These are phyloP conservation scores for Pleurotus cornucopiae DNA, from an alignment of 768 basidiomycete genomes.

Conservation along the genomic window DNA sequence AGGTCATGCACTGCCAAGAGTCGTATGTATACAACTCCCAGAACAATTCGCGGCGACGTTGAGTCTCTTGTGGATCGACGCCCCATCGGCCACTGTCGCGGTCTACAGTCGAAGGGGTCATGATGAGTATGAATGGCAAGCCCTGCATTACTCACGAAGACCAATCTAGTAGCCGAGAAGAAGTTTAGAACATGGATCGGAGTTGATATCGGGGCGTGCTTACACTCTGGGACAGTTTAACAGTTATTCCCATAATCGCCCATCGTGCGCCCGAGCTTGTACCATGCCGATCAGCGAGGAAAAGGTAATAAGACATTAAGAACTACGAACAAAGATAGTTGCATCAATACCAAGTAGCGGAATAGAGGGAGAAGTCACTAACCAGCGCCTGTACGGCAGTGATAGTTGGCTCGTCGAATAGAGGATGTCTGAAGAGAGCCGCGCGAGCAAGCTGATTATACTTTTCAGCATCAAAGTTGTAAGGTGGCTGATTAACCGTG, in stretches of 20 bases:
- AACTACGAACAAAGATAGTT: slow-evolving; percentile 32
- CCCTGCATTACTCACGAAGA: slow-evolving; percentile 44
- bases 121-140: not conserved
- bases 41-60: slow-evolving; percentile 60
- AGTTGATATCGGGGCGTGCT: slow-evolving; percentile 21
- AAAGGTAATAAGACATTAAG: slow-evolving; percentile 68
- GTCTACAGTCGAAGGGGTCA: slow-evolving; percentile 33
- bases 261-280: slow-evolving; percentile 61
- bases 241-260: slow-evolving; percentile 65
- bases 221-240: slow-evolving; percentile 69
- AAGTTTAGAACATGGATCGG: not conserved
- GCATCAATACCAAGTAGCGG: slow-evolving; percentile 9
- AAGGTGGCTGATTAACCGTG: slow-evolving; percentile 41
- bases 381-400: slow-evolving; percentile 66
- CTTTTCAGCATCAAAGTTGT: slow-evolving; percentile 66
- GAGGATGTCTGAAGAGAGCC: slow-evolving; percentile 56
- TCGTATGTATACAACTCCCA: slow-evolving; percentile 61
- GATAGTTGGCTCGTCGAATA: slow-evolving; percentile 67
- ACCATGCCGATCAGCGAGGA: slow-evolving; percentile 65
- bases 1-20: slow-evolving; percentile 56
- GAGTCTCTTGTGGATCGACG: slow-evolving; percentile 52
- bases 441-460: slow-evolving; percentile 66
- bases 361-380: slow-evolving; percentile 18
- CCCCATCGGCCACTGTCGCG: slow-evolving; percentile 70
- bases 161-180: slow-evolving; percentile 46